Base-by-base conservation (phyloP, 257 asterid genomes). In the Eucommia ulmoides region DNA sequence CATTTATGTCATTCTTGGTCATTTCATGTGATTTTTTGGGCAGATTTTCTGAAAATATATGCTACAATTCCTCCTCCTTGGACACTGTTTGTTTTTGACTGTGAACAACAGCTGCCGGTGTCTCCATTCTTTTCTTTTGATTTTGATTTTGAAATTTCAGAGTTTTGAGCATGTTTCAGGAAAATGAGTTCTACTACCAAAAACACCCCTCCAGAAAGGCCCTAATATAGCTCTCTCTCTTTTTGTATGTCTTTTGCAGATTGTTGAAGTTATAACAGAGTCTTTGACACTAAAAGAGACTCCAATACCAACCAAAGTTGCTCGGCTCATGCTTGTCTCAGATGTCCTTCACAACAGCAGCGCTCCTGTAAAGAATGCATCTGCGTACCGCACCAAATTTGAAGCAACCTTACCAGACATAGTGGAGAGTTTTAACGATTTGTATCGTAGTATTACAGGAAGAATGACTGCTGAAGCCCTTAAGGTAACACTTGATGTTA, bases 271-370 rank as follows among this genome's bases (percentile, higher is more conserved):
- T 65, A 64, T 91, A 67, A 91, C 97, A 0, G 99, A 91, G 79
- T 91, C 99, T 24, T 55, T 91, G 71, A 91, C 99, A 22, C 93
- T 86, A 18, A 86, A 87, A 71, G 99, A 91, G 71, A 91, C 99
- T 61, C 95, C 93, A 19, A 79, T 87, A 58, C 97, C 95, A 14
- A 77, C 99, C 51, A 91, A 91, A 77, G 95, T 91, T 77, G 96
- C 99, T 23, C 74, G 99, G 62, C 94, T 91, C 61, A 86, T 91
- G 99, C 95, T 91, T 53, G 95, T 86, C 51, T 91, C 99, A 19
- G 99, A 91, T 75, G 75, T 91, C 47, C 92, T 91, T 71, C 99
- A 87, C 70, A 87, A 87, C 58, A 87, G 97, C 74, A 87, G 94
- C 53, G 93, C 94, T 61, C 94, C 93, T 50, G 94, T 88, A 51